Evolutionary conservation across 2,329 filamentous ascomycete species (phyloP), one percentile per base, ranked within the genome.

Genomic region (Diaporthe capsici): DNA sequence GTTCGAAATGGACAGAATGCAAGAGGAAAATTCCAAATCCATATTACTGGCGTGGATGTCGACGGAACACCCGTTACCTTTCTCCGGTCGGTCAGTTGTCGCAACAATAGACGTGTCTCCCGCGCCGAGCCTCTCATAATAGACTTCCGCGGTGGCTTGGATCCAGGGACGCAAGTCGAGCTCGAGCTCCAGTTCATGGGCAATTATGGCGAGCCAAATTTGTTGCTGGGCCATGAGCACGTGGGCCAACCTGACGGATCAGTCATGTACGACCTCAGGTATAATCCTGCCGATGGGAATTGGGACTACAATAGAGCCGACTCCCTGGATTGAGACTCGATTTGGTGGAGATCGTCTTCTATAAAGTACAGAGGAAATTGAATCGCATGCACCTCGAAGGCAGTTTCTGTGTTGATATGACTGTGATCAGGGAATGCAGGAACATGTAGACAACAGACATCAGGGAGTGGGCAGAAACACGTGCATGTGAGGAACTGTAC

Each of bases 171-270:
- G 4, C 42, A 79, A 4, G 68, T 86, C 28, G 83, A 81, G n/a
- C 77, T 87, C 0, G 83, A 85, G 31, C 78, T 88, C 4, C 84
- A 88, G 76, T 88, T 88, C 13, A 88, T 88, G 85, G 86, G 87
- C 0, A 83, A 88, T 71, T 88, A 88, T 42, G 82, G 82, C 2
- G 86, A 88, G 77, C 86, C 86, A 0, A 85, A 84, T 51, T 65
- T 87, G 49, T 81, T 83, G 28, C 70, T 82, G 1, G 57, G 42
- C 6, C 79, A 81, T 63, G 71, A 74, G 22, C 79, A 79, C 34
- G 58, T 60, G 0, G 76, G 53, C 4, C 75, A 78, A 2, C 57
- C 63, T 2, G 77, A 75, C 22, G 47, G 25, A 8, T 44, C 55
- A 22, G 65, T 68, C 65, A 68, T 31, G 1, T 68, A 68, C 28